A percentile compares a stretch with the other conserved stretches of the same genome.
Conservation (phyloP, 2,329 filamentous ascomycete genomes). For the Hypoxylon sp. region DNA sequence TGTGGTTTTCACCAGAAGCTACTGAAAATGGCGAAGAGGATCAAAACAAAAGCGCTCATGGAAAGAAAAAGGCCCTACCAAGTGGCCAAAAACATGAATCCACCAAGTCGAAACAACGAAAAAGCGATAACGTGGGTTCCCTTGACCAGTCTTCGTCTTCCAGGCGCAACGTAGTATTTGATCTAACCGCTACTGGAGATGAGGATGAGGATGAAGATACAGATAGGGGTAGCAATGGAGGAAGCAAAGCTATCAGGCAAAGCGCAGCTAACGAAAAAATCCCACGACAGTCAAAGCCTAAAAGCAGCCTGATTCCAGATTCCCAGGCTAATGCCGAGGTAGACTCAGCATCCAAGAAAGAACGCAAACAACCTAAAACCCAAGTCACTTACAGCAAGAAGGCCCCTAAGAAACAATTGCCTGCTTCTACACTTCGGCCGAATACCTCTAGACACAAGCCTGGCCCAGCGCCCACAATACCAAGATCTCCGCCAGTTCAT, state of each 20-base stretch:
- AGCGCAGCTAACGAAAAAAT: not conserved
- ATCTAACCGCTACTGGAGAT: not conserved
- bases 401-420: not conserved
- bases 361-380: no score
- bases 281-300: not conserved
- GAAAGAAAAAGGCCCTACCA: not conserved
- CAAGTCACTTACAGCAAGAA: no score
- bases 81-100: no score
- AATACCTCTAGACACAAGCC: not conserved
- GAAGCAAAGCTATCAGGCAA: not conserved
- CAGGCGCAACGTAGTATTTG: not conserved
- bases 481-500: not conserved
- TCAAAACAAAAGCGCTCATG: not conserved
- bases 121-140: not conserved
- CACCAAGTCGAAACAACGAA: constrained; percentile 1
- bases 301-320: no score
- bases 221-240: no score
- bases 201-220: no score
- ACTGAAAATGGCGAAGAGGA: constrained; percentile 7
- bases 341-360: not conserved
- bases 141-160: not conserved
- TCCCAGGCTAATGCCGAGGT: not conserved
- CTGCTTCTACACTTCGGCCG: not conserved
- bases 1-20: constrained; percentile 2
- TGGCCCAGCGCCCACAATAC: not conserved